phyloP scores from a whole-genome alignment of 495 filamentous ascomycete species.

The Podospora conica region DNA sequence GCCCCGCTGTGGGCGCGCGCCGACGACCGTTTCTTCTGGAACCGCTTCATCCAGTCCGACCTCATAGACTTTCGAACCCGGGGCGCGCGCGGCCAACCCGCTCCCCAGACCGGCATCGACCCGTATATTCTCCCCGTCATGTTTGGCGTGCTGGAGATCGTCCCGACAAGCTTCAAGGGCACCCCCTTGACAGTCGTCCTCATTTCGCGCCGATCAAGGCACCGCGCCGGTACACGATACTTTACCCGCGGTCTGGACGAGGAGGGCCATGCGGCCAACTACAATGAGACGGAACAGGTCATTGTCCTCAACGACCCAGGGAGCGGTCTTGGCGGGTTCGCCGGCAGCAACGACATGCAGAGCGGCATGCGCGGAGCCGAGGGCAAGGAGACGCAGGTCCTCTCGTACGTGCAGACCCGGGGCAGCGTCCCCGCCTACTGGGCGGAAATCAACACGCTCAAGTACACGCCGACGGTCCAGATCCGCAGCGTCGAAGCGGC shows the following conservation, averaged over 20 bases:
- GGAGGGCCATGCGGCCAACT: conserved; percentile 89
- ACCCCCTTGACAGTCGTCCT: conserved; percentile 79
- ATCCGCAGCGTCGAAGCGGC: conserved; percentile 81
- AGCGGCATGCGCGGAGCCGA: conserved; percentile 55
- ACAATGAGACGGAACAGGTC: conserved; percentile 95
- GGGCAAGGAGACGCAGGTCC: conserved; percentile 72
- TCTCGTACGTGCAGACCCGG: conserved; percentile 92
- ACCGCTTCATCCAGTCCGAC: conserved; percentile 83
- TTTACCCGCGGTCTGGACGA: conserved; percentile 92
- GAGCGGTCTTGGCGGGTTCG: conserved; percentile 68
- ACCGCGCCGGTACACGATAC: conserved; percentile 86
- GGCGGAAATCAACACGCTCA: conserved; percentile 87
- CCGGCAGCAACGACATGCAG: conserved; percentile 65
- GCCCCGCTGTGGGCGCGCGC: conserved; percentile 83
- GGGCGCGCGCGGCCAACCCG: conserved; percentile 49
- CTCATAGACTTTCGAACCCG: conserved; percentile 73
- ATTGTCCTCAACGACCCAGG: conserved; percentile 77
- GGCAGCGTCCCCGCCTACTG: conserved; percentile 93
- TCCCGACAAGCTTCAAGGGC: conserved; percentile 69
- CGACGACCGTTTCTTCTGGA: conserved; percentile 99
- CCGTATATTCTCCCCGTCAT: conserved; percentile 93
- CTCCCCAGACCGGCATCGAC: conserved; percentile 69
- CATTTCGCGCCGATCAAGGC: conserved; percentile 78
- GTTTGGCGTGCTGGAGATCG: conserved; percentile 88
- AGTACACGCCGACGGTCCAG: conserved; percentile 84